Evolutionary conservation across 805 yeast genomes (phyloP).

Genomic region (Candida arabinofermentans): DNA sequence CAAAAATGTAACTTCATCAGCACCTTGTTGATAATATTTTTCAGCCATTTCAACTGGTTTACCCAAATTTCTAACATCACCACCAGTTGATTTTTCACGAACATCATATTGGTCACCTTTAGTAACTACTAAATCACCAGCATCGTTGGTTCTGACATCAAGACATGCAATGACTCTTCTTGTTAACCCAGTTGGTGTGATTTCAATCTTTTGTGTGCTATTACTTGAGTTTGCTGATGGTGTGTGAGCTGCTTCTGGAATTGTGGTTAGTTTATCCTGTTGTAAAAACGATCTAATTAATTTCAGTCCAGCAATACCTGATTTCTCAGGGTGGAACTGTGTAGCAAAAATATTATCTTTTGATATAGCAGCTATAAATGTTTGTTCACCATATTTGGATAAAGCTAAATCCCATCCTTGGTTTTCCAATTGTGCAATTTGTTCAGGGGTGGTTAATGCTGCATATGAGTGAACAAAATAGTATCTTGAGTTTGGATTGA

Average conservation of each 20-base stretch:
- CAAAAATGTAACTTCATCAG: constrained; percentile 93
- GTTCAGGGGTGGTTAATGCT: constrained; percentile 48
- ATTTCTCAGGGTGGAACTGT: constrained; percentile 98
- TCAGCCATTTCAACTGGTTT: constrained; percentile 95
- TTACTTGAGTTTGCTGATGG: constrained; percentile 1
- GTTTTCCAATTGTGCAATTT: constrained; percentile 29
- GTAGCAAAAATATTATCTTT: constrained; percentile 86
- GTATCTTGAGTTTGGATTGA: constrained; percentile 66
- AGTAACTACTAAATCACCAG: constrained; percentile 94
- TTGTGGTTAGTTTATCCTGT: constrained; percentile 32
- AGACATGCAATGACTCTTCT: constrained; percentile 93
- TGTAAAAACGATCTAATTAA: constrained; percentile 70
- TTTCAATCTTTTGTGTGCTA: constrained; percentile 17
- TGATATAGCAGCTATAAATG: constrained; percentile 76
- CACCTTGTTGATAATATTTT: constrained; percentile 88
- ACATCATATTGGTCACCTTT: constrained; percentile 99
- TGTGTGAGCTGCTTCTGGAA: constrained; percentile 14
- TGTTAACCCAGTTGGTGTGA: constrained; percentile 57
- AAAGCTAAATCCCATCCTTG: constrained; percentile 67
- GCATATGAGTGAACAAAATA: constrained; percentile 97
- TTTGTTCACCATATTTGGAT: constrained; percentile 72
- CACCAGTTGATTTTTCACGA: constrained; percentile 60
- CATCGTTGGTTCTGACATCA: constrained; percentile 93
- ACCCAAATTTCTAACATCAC: constrained; percentile 85
- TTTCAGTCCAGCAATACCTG: constrained; percentile 84